A percentile compares a stretch with the other conserved stretches of the same genome.
These are phyloP conservation scores for Cucurbita pepo DNA, from an alignment of 306 rosid genomes.

Conservation along the genomic window DNA sequence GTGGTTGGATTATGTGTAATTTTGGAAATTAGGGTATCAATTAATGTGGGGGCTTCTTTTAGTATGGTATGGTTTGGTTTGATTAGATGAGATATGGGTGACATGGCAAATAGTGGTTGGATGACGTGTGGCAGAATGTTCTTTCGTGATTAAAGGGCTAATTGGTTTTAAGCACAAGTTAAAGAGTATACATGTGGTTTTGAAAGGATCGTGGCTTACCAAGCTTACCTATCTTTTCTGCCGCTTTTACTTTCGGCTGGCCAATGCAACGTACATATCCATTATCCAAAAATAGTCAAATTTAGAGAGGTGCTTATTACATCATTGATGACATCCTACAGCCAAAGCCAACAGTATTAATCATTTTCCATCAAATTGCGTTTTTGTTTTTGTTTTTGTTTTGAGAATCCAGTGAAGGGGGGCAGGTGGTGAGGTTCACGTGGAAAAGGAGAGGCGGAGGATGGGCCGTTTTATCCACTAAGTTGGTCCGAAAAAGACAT, in stretches of 20 bases:
- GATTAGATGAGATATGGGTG: background rate
- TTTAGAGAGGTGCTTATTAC: too few species aligned
- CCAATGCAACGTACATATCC: background rate
- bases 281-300: too few species aligned
- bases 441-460: background rate
- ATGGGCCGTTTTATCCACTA: background rate
- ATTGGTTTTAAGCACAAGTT: background rate
- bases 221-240: background rate
- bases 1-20: background rate
- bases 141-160: background rate
- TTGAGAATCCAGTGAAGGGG: too few species aligned
- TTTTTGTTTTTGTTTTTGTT: too few species aligned
- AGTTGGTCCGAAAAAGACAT: background rate
- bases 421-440: background rate
- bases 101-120: background rate
- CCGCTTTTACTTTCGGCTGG: background rate
- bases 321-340: too few species aligned
- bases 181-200: background rate
- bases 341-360: too few species aligned
- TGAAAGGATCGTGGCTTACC: background rate
- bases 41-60: background rate
- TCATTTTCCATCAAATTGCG: too few species aligned
- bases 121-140: background rate
- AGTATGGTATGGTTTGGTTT: background rate
- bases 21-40: background rate